These are phyloP conservation scores for Saccharomyces kudriavzevii DNA, from an alignment of 805 yeast species.

Conservation along the genomic window DNA sequence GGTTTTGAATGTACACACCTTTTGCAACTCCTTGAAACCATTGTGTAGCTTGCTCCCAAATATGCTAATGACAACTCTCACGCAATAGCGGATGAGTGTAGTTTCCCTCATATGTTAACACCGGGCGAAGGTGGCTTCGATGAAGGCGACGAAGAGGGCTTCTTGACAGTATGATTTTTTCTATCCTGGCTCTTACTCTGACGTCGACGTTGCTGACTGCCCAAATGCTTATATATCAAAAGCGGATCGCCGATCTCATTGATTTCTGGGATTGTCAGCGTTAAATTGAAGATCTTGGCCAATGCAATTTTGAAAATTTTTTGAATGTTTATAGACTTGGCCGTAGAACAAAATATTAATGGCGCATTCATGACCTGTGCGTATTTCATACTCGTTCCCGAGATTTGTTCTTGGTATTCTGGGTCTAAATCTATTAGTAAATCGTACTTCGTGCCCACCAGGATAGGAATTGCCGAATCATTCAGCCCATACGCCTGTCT, in stretches of 20 bases:
- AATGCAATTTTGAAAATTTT: conserved; percentile 86
- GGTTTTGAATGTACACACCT: not conserved
- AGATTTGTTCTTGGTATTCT: conserved; percentile 73
- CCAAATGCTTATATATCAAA: conserved; percentile 45
- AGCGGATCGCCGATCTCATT: conserved; percentile 83
- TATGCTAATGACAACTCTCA: not conserved
- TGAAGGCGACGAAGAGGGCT: conserved; percentile 2
- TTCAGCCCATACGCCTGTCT: conserved; percentile 82
- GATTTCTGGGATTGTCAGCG: conserved; percentile 74
- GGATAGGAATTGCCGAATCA: conserved; percentile 80
- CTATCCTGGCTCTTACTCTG: not conserved
- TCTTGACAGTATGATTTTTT: not conserved
- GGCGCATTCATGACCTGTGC: conserved; percentile 82
- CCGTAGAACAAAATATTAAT: conserved; percentile 80
- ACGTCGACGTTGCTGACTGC: not conserved
- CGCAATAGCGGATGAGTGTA: not conserved
- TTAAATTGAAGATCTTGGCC: conserved; percentile 82
- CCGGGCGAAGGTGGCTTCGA: not conserved
- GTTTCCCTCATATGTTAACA: not conserved
- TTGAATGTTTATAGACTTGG: conserved; percentile 84
- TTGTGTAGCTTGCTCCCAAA: not conserved
- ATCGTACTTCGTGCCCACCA: conserved; percentile 90
- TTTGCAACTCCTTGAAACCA: not conserved
- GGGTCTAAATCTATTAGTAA: conserved; percentile 66
- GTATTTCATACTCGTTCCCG: conserved; percentile 70